Evolutionary conservation across 768 basidiomycete species (phyloP).

Genomic region (Tulasnella sp.): DNA sequence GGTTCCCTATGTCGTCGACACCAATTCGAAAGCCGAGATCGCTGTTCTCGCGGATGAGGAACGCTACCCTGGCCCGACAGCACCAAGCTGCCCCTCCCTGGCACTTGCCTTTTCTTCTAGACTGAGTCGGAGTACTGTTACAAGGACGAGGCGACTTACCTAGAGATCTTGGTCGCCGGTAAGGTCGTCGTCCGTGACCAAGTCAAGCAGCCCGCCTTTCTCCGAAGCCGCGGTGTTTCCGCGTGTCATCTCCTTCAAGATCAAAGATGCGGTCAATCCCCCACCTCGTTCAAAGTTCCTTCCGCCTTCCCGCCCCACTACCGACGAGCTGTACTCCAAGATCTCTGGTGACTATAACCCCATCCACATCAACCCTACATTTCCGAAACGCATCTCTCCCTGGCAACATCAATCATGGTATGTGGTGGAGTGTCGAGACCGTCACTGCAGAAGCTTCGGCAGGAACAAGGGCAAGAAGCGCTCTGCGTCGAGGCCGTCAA

Average conservation of each 20-base stretch:
- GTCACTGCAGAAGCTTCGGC: slow-evolving; percentile 71
- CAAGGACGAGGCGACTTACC: slow-evolving; percentile 80
- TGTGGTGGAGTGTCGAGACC: slow-evolving; percentile 93
- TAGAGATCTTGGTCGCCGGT: slow-evolving; percentile 68
- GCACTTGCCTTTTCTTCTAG: slow-evolving; percentile 81
- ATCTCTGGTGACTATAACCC: slow-evolving; percentile 99
- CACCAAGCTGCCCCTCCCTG: slow-evolving; percentile 59
- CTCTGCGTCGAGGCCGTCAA: slow-evolving; percentile 42
- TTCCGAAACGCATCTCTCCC: slow-evolving; percentile 83
- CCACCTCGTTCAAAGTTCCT: slow-evolving; percentile 48
- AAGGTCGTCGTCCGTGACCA: slow-evolving; percentile 82
- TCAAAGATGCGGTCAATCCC: slow-evolving; percentile 76
- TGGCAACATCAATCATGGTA: slow-evolving; percentile 93
- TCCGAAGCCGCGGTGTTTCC: slow-evolving; percentile 81
- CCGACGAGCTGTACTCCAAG: too few species aligned
- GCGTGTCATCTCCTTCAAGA: slow-evolving; percentile 62
- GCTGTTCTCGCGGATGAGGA: slow-evolving; percentile 91
- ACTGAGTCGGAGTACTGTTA: slow-evolving; percentile 76
- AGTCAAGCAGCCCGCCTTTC: slow-evolving; percentile 76
- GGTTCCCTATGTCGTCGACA: slow-evolving; percentile 54
- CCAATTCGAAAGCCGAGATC: slow-evolving; percentile 66
- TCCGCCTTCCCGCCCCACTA: slow-evolving; percentile 73
- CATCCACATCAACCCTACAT: slow-evolving; percentile 99
- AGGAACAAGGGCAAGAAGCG: slow-evolving; percentile 68
- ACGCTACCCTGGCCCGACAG: slow-evolving; percentile 97